phyloP scores from a whole-genome alignment of 768 basidiomycete species.

The Pisolithus marmoratus region DNA sequence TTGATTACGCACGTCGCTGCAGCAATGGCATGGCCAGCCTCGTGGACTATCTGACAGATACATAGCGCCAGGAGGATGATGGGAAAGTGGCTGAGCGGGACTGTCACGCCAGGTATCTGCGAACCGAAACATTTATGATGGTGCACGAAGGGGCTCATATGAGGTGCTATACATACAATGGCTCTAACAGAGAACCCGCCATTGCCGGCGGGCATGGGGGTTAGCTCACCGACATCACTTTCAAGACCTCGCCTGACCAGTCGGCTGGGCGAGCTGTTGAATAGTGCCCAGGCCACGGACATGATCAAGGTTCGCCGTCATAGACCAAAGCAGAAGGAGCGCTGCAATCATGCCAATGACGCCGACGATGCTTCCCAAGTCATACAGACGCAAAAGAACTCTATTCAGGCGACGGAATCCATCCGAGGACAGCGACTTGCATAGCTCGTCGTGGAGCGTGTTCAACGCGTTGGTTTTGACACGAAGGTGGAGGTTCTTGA shows the following conservation, averaged over 20 bases:
- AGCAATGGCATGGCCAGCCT: slow-evolving; percentile 71
- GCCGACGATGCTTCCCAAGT: slow-evolving; percentile 41
- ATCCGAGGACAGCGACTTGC: slow-evolving; percentile 29
- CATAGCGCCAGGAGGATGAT: slow-evolving; percentile 58
- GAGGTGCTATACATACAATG: slow-evolving; percentile 23
- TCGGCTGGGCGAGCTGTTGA: slow-evolving; percentile 3
- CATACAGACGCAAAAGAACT: slow-evolving; percentile 38
- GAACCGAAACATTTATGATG: not conserved
- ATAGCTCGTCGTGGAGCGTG: slow-evolving; percentile 39
- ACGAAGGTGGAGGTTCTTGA: slow-evolving; percentile 25
- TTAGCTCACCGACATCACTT: not conserved
- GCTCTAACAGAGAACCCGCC: slow-evolving; percentile 15
- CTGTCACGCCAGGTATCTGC: slow-evolving; percentile 80
- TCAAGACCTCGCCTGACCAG: slow-evolving; percentile 13
- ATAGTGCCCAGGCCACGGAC: slow-evolving; percentile 7
- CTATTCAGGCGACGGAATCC: slow-evolving; percentile 20
- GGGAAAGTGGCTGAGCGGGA: slow-evolving; percentile 68
- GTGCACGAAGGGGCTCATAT: not conserved
- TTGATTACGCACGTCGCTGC: slow-evolving; percentile 59
- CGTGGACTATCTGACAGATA: slow-evolving; percentile 67
- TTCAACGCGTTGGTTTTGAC: slow-evolving; percentile 51
- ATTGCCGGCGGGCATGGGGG: not conserved
- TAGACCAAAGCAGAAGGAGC: slow-evolving; percentile 35
- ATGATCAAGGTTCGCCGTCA: slow-evolving; percentile 17
- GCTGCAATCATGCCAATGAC: slow-evolving; percentile 44